phyloP scores from a whole-genome alignment of 805 yeast genomes.

The Yarrowia alimentaria region DNA sequence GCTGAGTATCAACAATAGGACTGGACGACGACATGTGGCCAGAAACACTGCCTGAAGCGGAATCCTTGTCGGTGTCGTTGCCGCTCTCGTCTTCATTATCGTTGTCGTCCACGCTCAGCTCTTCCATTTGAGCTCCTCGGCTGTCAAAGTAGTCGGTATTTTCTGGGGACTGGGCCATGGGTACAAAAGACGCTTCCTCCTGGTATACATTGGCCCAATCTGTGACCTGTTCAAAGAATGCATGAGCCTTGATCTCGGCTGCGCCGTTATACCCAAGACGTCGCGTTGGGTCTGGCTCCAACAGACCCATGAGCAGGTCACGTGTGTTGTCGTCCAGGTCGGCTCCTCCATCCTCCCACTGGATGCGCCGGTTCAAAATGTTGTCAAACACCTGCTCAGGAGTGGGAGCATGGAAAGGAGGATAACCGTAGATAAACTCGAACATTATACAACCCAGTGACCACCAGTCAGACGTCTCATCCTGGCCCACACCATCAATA shows the following conservation, averaged over 20 bases:
- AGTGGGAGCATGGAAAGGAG: conserved; percentile 85
- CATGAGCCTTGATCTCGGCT: conserved; percentile 73
- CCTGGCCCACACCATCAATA: conserved; percentile 77
- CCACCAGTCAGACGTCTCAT: conserved; percentile 97
- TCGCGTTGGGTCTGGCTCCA: conserved; percentile 59
- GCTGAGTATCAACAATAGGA: too few relatives aligned
- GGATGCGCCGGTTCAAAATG: conserved; percentile 67
- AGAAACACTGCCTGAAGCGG: neutral
- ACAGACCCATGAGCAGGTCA: conserved; percentile 64
- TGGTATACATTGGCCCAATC: conserved; percentile 75
- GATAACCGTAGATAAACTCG: conserved; percentile 88
- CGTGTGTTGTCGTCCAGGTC: conserved; percentile 60
- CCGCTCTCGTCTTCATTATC: conserved; percentile 31
- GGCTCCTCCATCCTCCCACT: conserved; percentile 72
- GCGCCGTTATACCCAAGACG: conserved; percentile 77
- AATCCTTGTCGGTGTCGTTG: conserved; percentile 36
- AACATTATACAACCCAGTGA: conserved; percentile 92
- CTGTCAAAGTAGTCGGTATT: conserved; percentile 87
- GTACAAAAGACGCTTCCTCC: conserved; percentile 77
- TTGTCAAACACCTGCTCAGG: conserved; percentile 82
- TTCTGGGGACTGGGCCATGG: conserved; percentile 73
- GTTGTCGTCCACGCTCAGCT: conserved; percentile 42
- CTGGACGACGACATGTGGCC: too few relatives aligned
- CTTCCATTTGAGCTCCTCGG: conserved; percentile 77
- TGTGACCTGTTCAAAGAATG: conserved; percentile 62